Base-by-base conservation (phyloP, 139 green algal genomes). In the Zygnema cylindricum region DNA sequence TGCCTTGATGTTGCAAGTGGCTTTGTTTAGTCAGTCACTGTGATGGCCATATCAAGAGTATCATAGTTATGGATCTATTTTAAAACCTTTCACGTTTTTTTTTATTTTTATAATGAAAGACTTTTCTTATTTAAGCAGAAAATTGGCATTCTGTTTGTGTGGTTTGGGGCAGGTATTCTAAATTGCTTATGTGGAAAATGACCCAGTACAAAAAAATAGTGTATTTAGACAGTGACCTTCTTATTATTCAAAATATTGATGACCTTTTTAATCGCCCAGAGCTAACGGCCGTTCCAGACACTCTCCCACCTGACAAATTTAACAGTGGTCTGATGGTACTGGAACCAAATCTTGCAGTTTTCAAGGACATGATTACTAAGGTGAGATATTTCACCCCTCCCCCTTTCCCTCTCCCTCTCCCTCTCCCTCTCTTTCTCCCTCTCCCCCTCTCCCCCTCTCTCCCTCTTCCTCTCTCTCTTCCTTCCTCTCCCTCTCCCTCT, bases 141-240 rank as follows among this genome's bases (percentile, higher is more conserved):
- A 63, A 25, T 63, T 16, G 7, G 49, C 16, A 63, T 63, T 16
- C 49, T 63, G 49, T 63, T 63, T 63, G 49, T 63, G 7, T 63
- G 7, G 49, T 7, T 25, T 7, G 39, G 1, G 2, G 76, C 76
- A 82, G 78, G 35, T 87, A 75, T 71, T 81, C 41, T 0, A 87
- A 87, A 54, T 54, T 87, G 82, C 30, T 42, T 21, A 69, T 69
- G n/a, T 87, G 82, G 82, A 87, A 69, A 41, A 41, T 91, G 33
- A 49, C 43, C 32, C 22, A 91, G 38, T 92, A 92, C 43, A 35
- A 3, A 43, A 91, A 89, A 75, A 88, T 97, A 0, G 90, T 97
- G 36, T 97, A 94, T 85, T 76, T 97, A 55, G 95, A 97, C 89
- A 92, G 91, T 7, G 95, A 97, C 85, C 93, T 92, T 1, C 83